Base-by-base conservation (phyloP, 208 protist species). In the Trypanosoma boissoni region DNA sequence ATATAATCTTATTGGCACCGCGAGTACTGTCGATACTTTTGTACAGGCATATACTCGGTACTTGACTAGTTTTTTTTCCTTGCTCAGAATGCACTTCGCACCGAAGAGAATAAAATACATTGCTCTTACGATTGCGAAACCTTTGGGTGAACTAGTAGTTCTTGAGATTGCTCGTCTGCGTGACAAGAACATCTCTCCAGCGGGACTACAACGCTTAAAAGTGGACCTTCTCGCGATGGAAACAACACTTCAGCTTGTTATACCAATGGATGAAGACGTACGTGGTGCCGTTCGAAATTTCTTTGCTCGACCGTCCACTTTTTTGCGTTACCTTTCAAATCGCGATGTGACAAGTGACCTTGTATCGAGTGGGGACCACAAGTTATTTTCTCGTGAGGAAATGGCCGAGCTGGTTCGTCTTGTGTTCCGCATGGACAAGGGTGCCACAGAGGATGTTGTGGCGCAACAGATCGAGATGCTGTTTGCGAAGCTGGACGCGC, bases 141-240 rank as follows among this genome's bases (percentile, higher is more conserved):
- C 88, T n/a, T 74, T 83, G 43, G 87, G 84, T 50, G 84, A 92
- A 58, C 61, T 94, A 2, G 54, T 94, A 24, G 46, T 94, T 58
- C 31, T 83, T 10, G 88, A 92, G 68, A 60, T 94, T 39, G 82
- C 80, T 2, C 88, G 89, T 28, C 72, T 94, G 20, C 78, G 88
- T 12, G 78, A 94, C 71, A 91, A 92, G 72, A 66, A 64, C 48
- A 91, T 94, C 32, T 88, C 83, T 8, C 29, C 54, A 8, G 77
- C 82, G 1, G 88, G 88, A 12, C 44, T 86, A 8, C 49, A 66
- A 34, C 67, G 78, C 4, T 72, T 94, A 16, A 58, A 74, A 8
- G 80, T 79, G 12, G 72, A 94, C 59, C 67, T 94, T 16, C 67
- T 88, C 16, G 63, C 87, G 0, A 81, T 94, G 66, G 84, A 94